A percentile compares a stretch with the other conserved stretches of the same genome.
phyloP scores from a whole-genome alignment of 306 rosid genomes.

The Cucurbita maxima region DNA sequence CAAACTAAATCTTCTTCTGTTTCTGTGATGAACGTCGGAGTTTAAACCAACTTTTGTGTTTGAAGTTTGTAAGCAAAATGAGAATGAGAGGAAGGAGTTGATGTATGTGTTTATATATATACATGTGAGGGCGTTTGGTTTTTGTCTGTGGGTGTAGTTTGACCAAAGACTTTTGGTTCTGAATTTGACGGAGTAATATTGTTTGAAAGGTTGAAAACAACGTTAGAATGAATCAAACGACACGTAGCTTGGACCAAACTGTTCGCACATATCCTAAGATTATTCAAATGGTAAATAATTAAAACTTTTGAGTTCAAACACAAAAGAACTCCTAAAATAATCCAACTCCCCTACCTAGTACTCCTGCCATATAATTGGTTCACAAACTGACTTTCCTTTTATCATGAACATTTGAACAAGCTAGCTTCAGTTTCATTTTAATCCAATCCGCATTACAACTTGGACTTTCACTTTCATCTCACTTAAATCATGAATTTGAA shows the following conservation, averaged over 20 bases:
- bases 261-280: background rate
- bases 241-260: background rate
- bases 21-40: background rate
- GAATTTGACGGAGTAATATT: constrained; percentile 14
- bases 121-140: background rate
- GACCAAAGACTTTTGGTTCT: background rate
- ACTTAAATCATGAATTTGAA: background rate
- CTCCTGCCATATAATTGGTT: background rate
- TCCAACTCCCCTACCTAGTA: background rate
- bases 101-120: background rate
- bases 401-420: background rate
- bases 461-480: background rate
- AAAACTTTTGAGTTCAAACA: background rate
- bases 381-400: background rate
- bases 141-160: background rate
- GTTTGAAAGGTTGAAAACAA: background rate
- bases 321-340: background rate
- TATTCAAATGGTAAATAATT: background rate
- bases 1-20: background rate
- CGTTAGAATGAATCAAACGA: constrained; percentile 4
- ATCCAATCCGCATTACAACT: background rate
- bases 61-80: background rate
- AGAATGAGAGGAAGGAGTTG: background rate
- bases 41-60: background rate
- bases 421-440: background rate